Evolutionary conservation across 352 stramenopile species (phyloP).

Genomic region (Globisporangium solare): DNA sequence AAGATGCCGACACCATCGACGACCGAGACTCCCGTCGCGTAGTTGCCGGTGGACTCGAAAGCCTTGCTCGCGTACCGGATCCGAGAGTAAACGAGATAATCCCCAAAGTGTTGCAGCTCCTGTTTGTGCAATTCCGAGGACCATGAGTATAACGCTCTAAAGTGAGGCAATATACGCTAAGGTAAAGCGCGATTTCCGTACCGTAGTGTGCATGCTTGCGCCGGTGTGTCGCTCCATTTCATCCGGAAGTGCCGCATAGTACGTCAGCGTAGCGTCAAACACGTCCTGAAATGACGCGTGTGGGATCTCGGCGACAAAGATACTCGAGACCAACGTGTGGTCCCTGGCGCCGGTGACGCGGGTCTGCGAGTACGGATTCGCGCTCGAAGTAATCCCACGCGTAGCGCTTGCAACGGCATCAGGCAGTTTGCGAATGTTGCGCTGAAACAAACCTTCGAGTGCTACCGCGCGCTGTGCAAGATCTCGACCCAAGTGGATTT

Average conservation of each 20-base stretch:
- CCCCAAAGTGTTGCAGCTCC: neutral
- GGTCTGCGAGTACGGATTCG: neutral
- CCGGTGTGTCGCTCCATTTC: conserved; percentile 33
- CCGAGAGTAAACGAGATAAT: conserved; percentile 23
- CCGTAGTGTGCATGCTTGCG: conserved; percentile 14
- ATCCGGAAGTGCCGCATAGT: conserved; percentile 21
- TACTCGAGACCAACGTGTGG: conserved; percentile 28
- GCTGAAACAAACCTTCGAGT: neutral
- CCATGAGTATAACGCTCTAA: too few species aligned
- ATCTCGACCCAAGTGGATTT: neutral
- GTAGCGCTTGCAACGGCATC: neutral
- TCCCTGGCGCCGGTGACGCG: conserved; percentile 25
- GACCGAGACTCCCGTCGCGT: conserved; percentile 25
- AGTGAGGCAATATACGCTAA: too few species aligned
- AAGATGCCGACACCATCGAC: conserved; percentile 24
- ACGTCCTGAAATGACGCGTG: conserved; percentile 30
- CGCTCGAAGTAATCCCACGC: neutral
- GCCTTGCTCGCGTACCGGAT: conserved; percentile 21
- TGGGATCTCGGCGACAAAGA: conserved; percentile 34
- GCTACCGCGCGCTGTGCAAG: neutral
- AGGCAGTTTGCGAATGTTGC: neutral
- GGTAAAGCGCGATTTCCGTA: neutral
- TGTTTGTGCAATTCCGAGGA: neutral
- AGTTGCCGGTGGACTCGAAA: conserved; percentile 22
- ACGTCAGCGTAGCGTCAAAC: conserved; percentile 23